These are phyloP conservation scores for Fusarium fujikuroi DNA, from an alignment of 2,329 filamentous ascomycete genomes.

Conservation along the genomic window DNA sequence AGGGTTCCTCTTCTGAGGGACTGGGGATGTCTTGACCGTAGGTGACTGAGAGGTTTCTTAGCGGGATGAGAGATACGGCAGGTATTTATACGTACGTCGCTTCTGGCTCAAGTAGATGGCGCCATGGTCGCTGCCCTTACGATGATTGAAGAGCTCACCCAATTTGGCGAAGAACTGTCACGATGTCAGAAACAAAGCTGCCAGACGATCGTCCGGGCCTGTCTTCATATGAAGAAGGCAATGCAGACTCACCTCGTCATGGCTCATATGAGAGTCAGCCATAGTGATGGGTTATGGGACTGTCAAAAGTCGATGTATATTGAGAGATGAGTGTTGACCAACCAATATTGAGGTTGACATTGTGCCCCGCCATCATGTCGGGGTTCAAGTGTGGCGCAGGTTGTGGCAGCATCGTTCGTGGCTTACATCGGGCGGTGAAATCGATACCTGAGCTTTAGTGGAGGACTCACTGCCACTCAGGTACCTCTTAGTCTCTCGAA, in stretches of 20 bases:
- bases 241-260: slow-evolving; percentile 41
- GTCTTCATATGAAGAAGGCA: background rate
- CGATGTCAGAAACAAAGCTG: slow-evolving; percentile 12
- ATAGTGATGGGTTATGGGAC: slow-evolving; percentile 24
- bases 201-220: slow-evolving; percentile 2
- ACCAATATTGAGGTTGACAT: slow-evolving; percentile 25
- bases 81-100: slow-evolving; percentile 64
- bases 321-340: slow-evolving; percentile 19
- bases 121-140: slow-evolving; percentile 76
- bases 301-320: slow-evolving; percentile 7
- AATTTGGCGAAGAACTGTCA: slow-evolving; percentile 78
- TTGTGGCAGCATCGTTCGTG: slow-evolving; percentile 9
- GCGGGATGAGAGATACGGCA: background rate
- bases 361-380: slow-evolving; percentile 41
- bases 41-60: slow-evolving; percentile 51
- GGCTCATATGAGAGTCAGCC: slow-evolving; percentile 40
- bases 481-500: background rate
- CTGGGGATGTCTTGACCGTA: slow-evolving; percentile 56
- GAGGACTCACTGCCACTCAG: background rate
- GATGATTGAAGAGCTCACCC: slow-evolving; percentile 72
- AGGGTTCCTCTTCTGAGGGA: slow-evolving; percentile 59
- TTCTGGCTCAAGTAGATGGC: slow-evolving; percentile 82
- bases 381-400: slow-evolving; percentile 16
- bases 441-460: background rate
- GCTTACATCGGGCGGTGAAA: slow-evolving; percentile 16